Percentiles rank a stretch among this genome's conserved stretches.
Conservation (phyloP, 208 protist genomes). For the Leishmania martiniquensis region DNA sequence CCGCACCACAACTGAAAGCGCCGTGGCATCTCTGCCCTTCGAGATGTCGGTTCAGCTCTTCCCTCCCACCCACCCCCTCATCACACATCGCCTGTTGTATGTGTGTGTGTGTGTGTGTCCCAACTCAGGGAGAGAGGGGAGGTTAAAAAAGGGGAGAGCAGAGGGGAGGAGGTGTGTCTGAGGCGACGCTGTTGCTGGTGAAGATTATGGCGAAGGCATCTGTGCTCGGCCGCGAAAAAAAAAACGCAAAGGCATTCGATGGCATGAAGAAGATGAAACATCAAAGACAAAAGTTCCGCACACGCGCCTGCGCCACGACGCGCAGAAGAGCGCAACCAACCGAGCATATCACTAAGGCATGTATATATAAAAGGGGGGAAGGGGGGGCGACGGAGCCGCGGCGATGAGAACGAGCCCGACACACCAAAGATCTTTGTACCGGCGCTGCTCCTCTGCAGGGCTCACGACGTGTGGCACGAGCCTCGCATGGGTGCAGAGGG, state of each 20-base stretch:
- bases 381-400: neutral
- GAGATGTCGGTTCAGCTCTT: neutral
- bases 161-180: slow-evolving; percentile 4
- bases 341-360: too few relatives aligned
- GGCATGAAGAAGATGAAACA: neutral
- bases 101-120: neutral
- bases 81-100: neutral
- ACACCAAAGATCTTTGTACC: neutral
- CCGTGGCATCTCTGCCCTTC: neutral
- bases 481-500: neutral
- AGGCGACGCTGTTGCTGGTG: neutral
- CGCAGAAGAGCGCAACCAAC: too few relatives aligned
- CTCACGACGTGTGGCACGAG: neutral
- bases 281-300: neutral
- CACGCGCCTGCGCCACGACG: too few relatives aligned
- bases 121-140: slow-evolving; percentile 1
- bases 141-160: neutral
- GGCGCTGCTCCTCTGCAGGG: neutral
- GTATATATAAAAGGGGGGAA: too few relatives aligned
- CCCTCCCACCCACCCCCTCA: neutral
- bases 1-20: neutral
- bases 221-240: neutral
- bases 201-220: neutral
- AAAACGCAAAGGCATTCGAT: neutral
- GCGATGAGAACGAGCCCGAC: neutral